phyloP scores from a whole-genome alignment of 768 basidiomycete species.

The Kwoniella bestiolae region DNA sequence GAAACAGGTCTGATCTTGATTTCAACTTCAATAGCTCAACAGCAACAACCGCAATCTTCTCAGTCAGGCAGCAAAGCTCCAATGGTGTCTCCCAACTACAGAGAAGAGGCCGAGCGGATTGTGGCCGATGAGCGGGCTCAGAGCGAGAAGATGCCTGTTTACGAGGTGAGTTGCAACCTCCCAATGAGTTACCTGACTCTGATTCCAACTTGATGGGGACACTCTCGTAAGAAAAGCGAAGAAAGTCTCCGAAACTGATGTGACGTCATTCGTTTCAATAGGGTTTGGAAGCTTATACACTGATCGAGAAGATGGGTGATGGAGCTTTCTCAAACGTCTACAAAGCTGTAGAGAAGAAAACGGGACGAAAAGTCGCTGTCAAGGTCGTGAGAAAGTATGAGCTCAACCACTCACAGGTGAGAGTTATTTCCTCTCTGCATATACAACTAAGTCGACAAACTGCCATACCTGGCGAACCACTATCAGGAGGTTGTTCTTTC shows the following conservation, averaged over 20 bases:
- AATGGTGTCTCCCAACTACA: constrained; percentile 52
- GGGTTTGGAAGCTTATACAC: constrained; percentile 60
- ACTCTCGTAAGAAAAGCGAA: background rate
- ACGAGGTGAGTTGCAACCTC: constrained; percentile 65
- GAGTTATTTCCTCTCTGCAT: constrained; percentile 18
- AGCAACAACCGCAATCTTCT: constrained; percentile 35
- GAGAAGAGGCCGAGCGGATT: constrained; percentile 66
- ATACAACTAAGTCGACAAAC: constrained; percentile 9
- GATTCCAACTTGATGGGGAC: background rate
- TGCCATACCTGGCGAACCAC: background rate
- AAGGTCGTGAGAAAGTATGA: constrained; percentile 76
- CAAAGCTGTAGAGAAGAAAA: constrained; percentile 77
- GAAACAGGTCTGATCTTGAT: background rate
- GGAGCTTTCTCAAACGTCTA: constrained; percentile 99
- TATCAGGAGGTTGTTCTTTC: constrained; percentile 15
- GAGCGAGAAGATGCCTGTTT: constrained; percentile 77
- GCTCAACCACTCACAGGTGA: constrained; percentile 43
- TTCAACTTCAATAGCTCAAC: constrained; percentile 31
- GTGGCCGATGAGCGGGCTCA: constrained; percentile 75
- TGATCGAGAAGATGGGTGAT: constrained; percentile 60
- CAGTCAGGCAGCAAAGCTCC: constrained; percentile 51
- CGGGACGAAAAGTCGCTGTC: constrained; percentile 79
- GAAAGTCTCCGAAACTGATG: constrained; percentile 14
- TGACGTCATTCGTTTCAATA: constrained; percentile 28
- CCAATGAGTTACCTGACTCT: background rate